Base-by-base conservation (phyloP, 768 basidiomycete genomes). In the Daedaleopsis nitida region DNA sequence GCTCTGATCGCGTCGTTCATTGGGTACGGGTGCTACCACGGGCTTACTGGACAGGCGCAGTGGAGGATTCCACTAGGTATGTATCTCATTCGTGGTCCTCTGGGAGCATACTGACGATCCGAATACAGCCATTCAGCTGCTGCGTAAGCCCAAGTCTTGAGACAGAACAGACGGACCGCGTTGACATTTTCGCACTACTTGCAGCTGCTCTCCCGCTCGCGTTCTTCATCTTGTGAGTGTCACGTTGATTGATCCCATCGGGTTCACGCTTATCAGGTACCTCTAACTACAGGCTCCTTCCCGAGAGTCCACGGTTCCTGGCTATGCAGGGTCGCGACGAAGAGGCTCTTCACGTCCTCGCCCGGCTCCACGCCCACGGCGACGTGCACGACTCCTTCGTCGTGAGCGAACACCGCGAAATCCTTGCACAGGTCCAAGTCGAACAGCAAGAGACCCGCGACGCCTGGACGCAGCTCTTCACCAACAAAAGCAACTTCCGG, bases 21-120 rank as follows among this genome's bases (percentile, higher is more conserved):
- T 21, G 68, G 68, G 7, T 69, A 69, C 55, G 66, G 65, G 3
- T 66, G 64, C 42, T 69, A 57, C 52, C 65, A 68, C 45, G 67
- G 65, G 1, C 24, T 67, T 50, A 58, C 52, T 3, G 68, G 66
- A 17, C 75, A 71, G 48, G 72, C 76, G 7, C 76, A 83, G 64
- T 86, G 84, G 84, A 74, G 84, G 37, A 63, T 86, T 32, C 81
- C 81, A 14, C 66, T 83, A 1, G 81, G 80, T 77, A 51, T 34
- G 59, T 52, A 1, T 6, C 19, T 38, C 37, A 8, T 12, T 27
- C n/a, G 27, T 5, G 27, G 21, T 53, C 1, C 3, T 42, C 32
- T 44, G 17, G 24, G 16, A 5, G 23, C 14, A 5, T 23, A 19
- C 44, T 27, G 21, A 52, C 32, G 8, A 24, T 21, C 13, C 3